These are phyloP conservation scores for Rossbeevera mucosa DNA, from an alignment of 768 basidiomycete species.

Conservation along the genomic window DNA sequence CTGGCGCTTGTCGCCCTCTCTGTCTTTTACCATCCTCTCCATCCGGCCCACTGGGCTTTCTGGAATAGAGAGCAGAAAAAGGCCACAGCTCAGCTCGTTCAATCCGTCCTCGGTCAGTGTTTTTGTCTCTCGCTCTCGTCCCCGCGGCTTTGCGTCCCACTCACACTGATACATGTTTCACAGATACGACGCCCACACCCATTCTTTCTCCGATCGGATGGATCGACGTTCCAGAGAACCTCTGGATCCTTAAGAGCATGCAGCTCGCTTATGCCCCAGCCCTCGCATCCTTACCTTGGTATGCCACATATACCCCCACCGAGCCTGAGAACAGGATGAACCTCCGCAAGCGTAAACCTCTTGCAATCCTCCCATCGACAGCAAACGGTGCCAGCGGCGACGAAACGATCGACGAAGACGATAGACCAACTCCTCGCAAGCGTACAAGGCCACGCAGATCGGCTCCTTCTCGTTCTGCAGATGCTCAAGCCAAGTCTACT, in stretches of 20 bases:
- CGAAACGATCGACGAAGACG: constrained; percentile 30
- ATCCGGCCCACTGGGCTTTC: constrained; percentile 60
- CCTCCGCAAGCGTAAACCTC: constrained; percentile 31
- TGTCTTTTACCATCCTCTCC: constrained; percentile 49
- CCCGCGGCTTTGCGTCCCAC: background rate
- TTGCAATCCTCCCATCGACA: constrained; percentile 12
- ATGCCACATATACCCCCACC: constrained; percentile 27
- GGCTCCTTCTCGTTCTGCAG: constrained; percentile 6
- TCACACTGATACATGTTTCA: constrained; percentile 11
- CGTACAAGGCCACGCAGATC: constrained; percentile 28
- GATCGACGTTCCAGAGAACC: constrained; percentile 32
- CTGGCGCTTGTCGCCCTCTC: constrained; percentile 58
- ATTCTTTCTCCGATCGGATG: constrained; percentile 35
- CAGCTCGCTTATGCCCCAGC: constrained; percentile 27
- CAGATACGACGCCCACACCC: constrained; percentile 28
- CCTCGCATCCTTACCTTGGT: constrained; percentile 26
- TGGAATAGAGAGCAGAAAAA: constrained; percentile 51
- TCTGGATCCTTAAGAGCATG: constrained; percentile 32
- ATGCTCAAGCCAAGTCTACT: constrained; percentile 3
- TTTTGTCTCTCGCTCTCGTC: background rate
- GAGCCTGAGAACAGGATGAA: constrained; percentile 32
- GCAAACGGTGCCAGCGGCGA: constrained; percentile 35
- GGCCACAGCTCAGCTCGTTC: constrained; percentile 48
- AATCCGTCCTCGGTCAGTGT: constrained; percentile 50
- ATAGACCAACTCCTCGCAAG: constrained; percentile 26